Evolutionary conservation across 805 yeast species (phyloP), one percentile per base, ranked within the genome.

Genomic region (Naumovozyma castellii): DNA sequence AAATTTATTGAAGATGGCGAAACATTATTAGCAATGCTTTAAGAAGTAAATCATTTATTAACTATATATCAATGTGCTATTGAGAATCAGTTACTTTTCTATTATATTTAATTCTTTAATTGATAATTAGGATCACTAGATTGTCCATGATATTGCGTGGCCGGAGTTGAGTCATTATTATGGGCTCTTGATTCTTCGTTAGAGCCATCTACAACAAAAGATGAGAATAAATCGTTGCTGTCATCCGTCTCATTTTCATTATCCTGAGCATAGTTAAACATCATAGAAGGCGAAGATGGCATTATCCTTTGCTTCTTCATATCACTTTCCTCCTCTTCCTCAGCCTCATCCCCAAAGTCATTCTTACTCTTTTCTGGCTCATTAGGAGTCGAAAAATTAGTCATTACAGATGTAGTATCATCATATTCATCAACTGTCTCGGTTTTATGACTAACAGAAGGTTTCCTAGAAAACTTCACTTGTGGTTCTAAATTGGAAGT

Each of bases 241-340:
- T 46, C 50, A 15, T 40, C 48, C 12, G 43, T 41, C 12, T 45
- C 17, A 6, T 13, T 28, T 9, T 31, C 40, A 18, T 43, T 43
- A 28, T 40, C 46, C 6, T 43, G 32, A 37, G 48, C 39, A 34
- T 56, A 57, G 15, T 46, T 50, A 36, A 52, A 57, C 53, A 54
- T 53, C 34, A 53, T 53, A 13, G 53, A 49, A 5, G 63, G 65
- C 8, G 62, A 57, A 2, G 63, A 57, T 12, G 63, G 62, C 45
- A 60, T 51, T 5, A 51, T 46, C 18, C 53, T 47, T 32, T 53
- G 53, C 29, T 52, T 50, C 30, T 57, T 56, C 15, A 45, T 41
- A 3, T 44, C 48, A 4, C 42, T 45, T 15, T 49, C 52, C 3
- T 50, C 58, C 31, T 53, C 54, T n/a, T 39, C 47, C 8, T 48